Percentiles rank a stretch among this genome's conserved stretches.
Evolutionary conservation across 441 rosid species (phyloP).

Genomic region (Flueggea neowawraea): DNA sequence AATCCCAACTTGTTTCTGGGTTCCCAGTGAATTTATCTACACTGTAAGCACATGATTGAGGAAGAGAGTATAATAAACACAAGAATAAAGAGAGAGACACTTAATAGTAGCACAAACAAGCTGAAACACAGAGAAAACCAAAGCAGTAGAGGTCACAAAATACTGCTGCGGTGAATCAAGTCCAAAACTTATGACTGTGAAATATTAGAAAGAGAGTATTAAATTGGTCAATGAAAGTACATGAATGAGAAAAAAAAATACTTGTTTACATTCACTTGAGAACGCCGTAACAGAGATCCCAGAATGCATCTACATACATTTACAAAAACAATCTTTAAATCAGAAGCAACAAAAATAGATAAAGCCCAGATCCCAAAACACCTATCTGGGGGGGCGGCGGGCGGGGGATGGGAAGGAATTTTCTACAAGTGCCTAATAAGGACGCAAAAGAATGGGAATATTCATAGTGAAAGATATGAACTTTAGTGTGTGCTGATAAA

Average conservation of each 20-base stretch:
- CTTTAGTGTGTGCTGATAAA: no score
- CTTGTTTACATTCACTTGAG: background rate
- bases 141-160: background rate
- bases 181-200: no score
- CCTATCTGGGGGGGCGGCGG: constrained; percentile 14
- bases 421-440: background rate
- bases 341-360: background rate
- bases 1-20: constrained; percentile 20
- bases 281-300: background rate
- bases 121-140: background rate
- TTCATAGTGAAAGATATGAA: background rate
- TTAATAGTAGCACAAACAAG: background rate
- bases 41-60: constrained; percentile 2
- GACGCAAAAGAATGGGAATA: background rate
- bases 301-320: no score
- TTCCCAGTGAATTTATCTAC: constrained; percentile 15
- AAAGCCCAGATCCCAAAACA: constrained; percentile 38
- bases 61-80: background rate
- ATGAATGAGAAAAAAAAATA: no score
- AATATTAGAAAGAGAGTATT: no score
- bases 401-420: background rate
- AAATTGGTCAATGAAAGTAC: no score
- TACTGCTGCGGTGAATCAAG: background rate
- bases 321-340: background rate
- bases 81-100: background rate